Evolutionary conservation across 2,329 filamentous ascomycete genomes (phyloP), one percentile per base, ranked within the genome.

Genomic region (Tolypocladium ovalisporum): DNA sequence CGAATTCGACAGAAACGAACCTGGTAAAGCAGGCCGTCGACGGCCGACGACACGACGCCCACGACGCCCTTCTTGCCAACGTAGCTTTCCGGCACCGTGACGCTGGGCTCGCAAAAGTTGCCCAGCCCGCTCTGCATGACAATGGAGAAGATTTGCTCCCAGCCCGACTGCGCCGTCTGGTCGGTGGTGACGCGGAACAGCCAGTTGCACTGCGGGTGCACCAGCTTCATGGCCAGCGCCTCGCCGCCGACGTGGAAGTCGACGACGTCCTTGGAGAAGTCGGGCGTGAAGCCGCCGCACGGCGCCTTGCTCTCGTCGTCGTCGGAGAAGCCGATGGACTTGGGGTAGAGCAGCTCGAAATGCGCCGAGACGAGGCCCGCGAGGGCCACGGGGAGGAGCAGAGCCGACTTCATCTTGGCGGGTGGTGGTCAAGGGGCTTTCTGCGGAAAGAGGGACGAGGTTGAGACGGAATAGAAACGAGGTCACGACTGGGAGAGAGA

Each of bases 181-280:
- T 82, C 81, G 24, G 77, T 71, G 15, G 81, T 85, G 61, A 76
- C 79, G 60, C 83, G 81, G 72, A 82, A 80, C 19, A 85, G 73
- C 78, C 77, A 85, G 56, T 73, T 80, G 62, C 73, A 71, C 65
- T 81, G 73, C 4, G 79, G 72, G 64, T 86, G 83, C 3, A 73
- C 75, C 9, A 76, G 72, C 9, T 68, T 69, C 54, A 79, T 65
- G 59, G 75, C 73, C 37, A 85, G 71, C 57, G 77, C 70, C 62
- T 84, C 78, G 62, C 82, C 81, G 62, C 71, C 80, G 58, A 84
- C 78, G 65, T 83, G 77, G 68, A 84, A 84, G 62, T 82, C 77
- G 55, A 74, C 73, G 66, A 83, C 72, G 47, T 70, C 71, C 29
- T 71, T 62, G 52, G 71, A 71, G 56, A 81, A 75, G 61, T 79